Base-by-base conservation (phyloP, 2,329 filamentous ascomycete species). In the Sporothrix luriei region DNA sequence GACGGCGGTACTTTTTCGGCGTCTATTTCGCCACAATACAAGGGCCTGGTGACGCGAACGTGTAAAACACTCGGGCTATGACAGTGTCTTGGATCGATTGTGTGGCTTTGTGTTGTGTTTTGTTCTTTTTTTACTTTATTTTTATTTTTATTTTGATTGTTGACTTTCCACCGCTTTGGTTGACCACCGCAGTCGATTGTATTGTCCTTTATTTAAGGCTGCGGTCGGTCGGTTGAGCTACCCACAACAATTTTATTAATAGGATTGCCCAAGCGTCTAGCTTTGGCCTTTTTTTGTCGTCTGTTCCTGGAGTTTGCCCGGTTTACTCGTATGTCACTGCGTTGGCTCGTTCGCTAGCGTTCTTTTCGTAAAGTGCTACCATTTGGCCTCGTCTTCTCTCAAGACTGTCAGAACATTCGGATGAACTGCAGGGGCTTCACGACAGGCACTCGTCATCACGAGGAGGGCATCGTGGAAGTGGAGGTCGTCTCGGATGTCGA, bases 91-190 rank as follows among this genome's bases (percentile, higher is more conserved):
- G 2, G n/a, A 52, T 21, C 49, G 52, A 57, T 9, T 52, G 4
- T 21, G 21, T 26, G 49, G 9, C 33, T 54, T 40, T 26, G 10
- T 43, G 43, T 38, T 40, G 7, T 26, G 21, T 46, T 19, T 33
- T 66, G n/a, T 43, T 46, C 24, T 49, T 54, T 21, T 13, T 7
- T 62, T 46, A 11, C 2, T 48, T 46, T 54, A 33, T 13, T 7
- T 62, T 46, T 19, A 9, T 48, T 46, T 26, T 14, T 3, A 43
- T 33, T 57, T 67, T 33, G 33, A 33, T 33, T 33, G 21, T 67
- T 67, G 65, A 67, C 51, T 67, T 67, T 10, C 49, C 51, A 57
- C 51, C 65, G 21, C 48, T 57, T 49, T 64, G 43, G 43, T 46
- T 62, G 46, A 43, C 6, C 6, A 21, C 21, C 6, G 43, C 3